Base-by-base conservation (phyloP, 2,329 filamentous ascomycete species). In the Xylariaceae sp. region DNA sequence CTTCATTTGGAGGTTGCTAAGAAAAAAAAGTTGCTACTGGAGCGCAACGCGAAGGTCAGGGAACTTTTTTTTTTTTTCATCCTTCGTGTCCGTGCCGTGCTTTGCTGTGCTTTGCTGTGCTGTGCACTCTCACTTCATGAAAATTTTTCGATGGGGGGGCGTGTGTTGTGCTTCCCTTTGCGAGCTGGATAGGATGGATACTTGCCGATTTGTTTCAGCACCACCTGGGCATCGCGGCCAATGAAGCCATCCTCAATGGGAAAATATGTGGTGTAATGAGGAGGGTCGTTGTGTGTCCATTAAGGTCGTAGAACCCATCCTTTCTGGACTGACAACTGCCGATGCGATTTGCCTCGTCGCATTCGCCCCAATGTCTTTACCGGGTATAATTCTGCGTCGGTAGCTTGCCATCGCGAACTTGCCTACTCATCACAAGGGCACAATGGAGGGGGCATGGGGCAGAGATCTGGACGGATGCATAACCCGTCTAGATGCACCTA, bases 1-100 rank as follows among this genome's bases (percentile, higher is more conserved):
- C 45, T 45, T 59, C 10, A 15, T 45, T 45, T 9, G 54, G 59
- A 57, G 59, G 56, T 59, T 30, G 23, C 54, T 49, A 39, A n/a
- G 54, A 50, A 50, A 55, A 30, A 30, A 30, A 30, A 30, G 23
- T 30, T 53, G 51, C 47, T 45, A 53, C 53, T 50, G 55, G 11
- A 18, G 39, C 51, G n/a, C 51, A 51, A 13, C 23, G 10, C 49
- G 9, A 15, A 10, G 42, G 6, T 42, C 37, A 42, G 13, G 13
- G n/a, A n/a, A 13, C 13, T 45, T 45, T 42, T 42, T 42, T 42
- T 48, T 48, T 49, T 17, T 30, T 30, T 30, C 23, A 30, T 30
- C 23, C 23, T 30, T 30, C 23, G 23, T 30, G 7, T 44, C n/a
- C 39, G 10, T 44, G 10, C 39, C 10, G 10, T n/a, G 39, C 39